Percentiles rank a stretch among this genome's conserved stretches.
Evolutionary conservation across 1,284 basidiomycete species (phyloP).

Genomic region (Cystobasidium sp.): DNA sequence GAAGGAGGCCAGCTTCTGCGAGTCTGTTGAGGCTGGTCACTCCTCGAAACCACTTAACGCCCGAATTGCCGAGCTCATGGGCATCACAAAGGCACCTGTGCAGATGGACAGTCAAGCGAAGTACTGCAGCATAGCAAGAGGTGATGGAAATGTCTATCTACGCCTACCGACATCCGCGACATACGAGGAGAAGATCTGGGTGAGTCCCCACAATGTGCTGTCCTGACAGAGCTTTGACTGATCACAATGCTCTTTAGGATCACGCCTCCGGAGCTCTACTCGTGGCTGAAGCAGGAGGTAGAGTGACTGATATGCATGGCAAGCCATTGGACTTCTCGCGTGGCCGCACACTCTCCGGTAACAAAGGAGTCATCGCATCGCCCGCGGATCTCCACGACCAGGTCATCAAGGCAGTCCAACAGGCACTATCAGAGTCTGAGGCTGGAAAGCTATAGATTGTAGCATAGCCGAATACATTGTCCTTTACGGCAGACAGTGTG

Average conservation of each 20-base stretch:
- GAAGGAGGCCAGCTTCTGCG: conserved; percentile 73
- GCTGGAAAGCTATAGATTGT: conserved; percentile 29
- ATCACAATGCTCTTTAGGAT: conserved; percentile 63
- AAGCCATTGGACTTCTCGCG: conserved; percentile 80
- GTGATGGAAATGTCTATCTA: conserved; percentile 87
- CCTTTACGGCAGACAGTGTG: too few relatives aligned
- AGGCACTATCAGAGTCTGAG: conserved; percentile 64
- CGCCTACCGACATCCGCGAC: conserved; percentile 78
- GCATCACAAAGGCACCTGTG: conserved; percentile 69
- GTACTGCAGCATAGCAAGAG: conserved; percentile 84
- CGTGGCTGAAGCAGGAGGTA: conserved; percentile 85
- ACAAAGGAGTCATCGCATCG: conserved; percentile 83
- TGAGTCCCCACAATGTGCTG: conserved; percentile 54
- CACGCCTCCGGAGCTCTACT: conserved; percentile 87
- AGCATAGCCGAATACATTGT: neutral
- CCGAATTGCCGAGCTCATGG: conserved; percentile 71
- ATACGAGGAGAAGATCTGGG: conserved; percentile 91
- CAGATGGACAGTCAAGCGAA: conserved; percentile 98
- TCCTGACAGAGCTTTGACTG: neutral
- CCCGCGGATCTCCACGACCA: conserved; percentile 69
- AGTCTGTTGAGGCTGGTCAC: conserved; percentile 92
- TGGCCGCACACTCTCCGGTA: conserved; percentile 82
- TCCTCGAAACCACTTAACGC: conserved; percentile 79
- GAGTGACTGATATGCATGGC: conserved; percentile 82
- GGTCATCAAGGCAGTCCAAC: conserved; percentile 75